Evolutionary conservation across 2,329 filamentous ascomycete species (phyloP).

Genomic region (Ophiostoma ips): DNA sequence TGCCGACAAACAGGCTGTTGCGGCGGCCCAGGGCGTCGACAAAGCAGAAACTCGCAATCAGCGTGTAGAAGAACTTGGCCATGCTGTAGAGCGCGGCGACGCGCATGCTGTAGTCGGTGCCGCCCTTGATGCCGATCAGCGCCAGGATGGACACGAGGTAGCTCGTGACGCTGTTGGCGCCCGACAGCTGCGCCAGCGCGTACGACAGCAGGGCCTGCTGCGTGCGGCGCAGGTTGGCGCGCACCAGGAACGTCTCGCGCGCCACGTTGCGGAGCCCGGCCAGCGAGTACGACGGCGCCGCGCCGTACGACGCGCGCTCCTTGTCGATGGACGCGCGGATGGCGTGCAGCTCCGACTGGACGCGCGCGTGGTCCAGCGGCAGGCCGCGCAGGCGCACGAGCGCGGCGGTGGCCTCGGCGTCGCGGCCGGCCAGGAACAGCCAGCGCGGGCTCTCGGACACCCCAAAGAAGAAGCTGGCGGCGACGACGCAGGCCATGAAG

Average conservation of each 20-base stretch:
- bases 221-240: conserved; percentile 26
- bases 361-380: conserved; percentile 18
- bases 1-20: conserved; percentile 18
- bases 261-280: conserved; percentile 11
- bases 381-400: conserved; percentile 20
- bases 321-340: conserved; percentile 1
- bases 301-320: neutral
- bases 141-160: conserved; percentile 30
- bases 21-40: conserved; percentile 28
- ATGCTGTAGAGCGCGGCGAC: conserved; percentile 29
- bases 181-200: conserved; percentile 28
- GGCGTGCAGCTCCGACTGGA: conserved; percentile 16
- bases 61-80: conserved; percentile 27
- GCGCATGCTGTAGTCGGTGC: conserved; percentile 22
- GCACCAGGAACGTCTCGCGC: conserved; percentile 23
- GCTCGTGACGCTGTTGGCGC: conserved; percentile 29
- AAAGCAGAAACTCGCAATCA: conserved; percentile 30
- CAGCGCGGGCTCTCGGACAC: conserved; percentile 22
- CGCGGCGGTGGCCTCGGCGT: conserved; percentile 18
- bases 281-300: neutral
- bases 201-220: conserved; percentile 26
- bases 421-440: conserved; percentile 18
- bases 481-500: conserved; percentile 18
- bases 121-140: conserved; percentile 21
- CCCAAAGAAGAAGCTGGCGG: conserved; percentile 20